Evolutionary conservation across 371 early-diverging fungal genomes (phyloP).

Genomic region (Haplosporangium sp.): DNA sequence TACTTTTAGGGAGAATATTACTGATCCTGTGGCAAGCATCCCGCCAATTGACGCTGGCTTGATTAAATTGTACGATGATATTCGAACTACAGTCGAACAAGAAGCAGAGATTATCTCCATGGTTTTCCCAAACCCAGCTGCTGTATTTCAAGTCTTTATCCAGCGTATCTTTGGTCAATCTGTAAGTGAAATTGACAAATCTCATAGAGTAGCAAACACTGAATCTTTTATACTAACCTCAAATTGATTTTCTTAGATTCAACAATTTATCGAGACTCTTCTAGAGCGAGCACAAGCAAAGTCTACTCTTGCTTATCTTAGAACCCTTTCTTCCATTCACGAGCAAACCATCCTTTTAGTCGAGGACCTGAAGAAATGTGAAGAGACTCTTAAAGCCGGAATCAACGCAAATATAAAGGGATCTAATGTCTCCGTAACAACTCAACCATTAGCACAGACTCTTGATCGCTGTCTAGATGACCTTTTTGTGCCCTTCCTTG

Average conservation of each 20-base stretch:
- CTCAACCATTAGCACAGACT: slow-evolving; percentile 63
- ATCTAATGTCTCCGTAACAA: slow-evolving; percentile 60
- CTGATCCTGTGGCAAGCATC: slow-evolving; percentile 66
- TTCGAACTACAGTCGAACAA: slow-evolving; percentile 79
- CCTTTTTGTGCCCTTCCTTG: slow-evolving; percentile 94
- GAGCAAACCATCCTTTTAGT: slow-evolving; percentile 81
- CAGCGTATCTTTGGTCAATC: slow-evolving; percentile 97
- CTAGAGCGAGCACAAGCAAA: slow-evolving; percentile 76
- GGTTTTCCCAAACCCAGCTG: slow-evolving; percentile 93
- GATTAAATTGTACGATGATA: slow-evolving; percentile 84
- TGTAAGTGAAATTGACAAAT: slow-evolving; percentile 61
- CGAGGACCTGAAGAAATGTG: slow-evolving; percentile 72
- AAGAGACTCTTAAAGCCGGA: slow-evolving; percentile 53
- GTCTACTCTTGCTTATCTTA: slow-evolving; percentile 83
- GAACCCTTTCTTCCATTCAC: slow-evolving; percentile 82
- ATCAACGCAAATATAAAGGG: slow-evolving; percentile 56
- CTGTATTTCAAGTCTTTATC: slow-evolving; percentile 92
- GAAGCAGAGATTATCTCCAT: slow-evolving; percentile 92
- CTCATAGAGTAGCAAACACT: background rate
- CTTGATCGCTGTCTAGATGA: slow-evolving; percentile 93
- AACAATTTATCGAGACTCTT: slow-evolving; percentile 86
- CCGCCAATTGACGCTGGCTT: slow-evolving; percentile 84
- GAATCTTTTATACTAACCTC: background rate
- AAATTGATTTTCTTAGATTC: slow-evolving; percentile 66
- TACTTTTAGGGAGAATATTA: slow-evolving; percentile 54